These are phyloP conservation scores for Alternaria sp. DNA, from an alignment of 2,329 filamentous ascomycete genomes.

Conservation along the genomic window DNA sequence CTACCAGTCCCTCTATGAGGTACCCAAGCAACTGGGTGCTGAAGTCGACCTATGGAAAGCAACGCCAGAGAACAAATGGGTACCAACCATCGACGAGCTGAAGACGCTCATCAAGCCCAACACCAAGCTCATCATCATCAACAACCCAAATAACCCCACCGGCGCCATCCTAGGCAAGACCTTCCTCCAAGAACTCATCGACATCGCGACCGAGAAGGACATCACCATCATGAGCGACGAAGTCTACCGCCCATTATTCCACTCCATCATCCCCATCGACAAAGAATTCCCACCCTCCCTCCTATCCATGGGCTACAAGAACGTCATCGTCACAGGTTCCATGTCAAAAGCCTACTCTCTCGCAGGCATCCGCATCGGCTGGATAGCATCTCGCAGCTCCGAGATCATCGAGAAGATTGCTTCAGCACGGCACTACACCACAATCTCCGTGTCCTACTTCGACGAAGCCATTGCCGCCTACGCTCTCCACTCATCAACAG, in stretches of 20 bases:
- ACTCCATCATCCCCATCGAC: slow-evolving; percentile 65
- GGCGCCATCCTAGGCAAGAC: slow-evolving; percentile 71
- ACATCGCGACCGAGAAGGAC: slow-evolving; percentile 66
- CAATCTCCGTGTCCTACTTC: slow-evolving; percentile 82
- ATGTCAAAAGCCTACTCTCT: slow-evolving; percentile 87
- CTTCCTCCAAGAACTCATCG: slow-evolving; percentile 66
- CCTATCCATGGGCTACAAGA: slow-evolving; percentile 73
- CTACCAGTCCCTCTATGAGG: slow-evolving; percentile 79
- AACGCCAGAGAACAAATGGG: slow-evolving; percentile 67
- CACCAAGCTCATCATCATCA: slow-evolving; percentile 74
- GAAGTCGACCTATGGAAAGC: slow-evolving; percentile 80
- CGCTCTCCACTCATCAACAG: slow-evolving; percentile 69
- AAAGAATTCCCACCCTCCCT: slow-evolving; percentile 69
- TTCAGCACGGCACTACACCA: slow-evolving; percentile 78
- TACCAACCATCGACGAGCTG: slow-evolving; percentile 71
- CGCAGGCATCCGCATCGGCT: slow-evolving; percentile 81
- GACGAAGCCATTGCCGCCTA: slow-evolving; percentile 81
- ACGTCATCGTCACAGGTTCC: slow-evolving; percentile 75
- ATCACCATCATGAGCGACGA: slow-evolving; percentile 78
- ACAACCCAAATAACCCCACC: slow-evolving; percentile 84
- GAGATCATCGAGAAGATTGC: slow-evolving; percentile 69
- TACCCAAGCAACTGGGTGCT: slow-evolving; percentile 76
- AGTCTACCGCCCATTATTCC: slow-evolving; percentile 84
- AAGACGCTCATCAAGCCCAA: slow-evolving; percentile 69
- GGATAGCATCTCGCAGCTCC: slow-evolving; percentile 73